phyloP scores from a whole-genome alignment of 2,329 filamentous ascomycete species.

The Rasamsonia emersonii region DNA sequence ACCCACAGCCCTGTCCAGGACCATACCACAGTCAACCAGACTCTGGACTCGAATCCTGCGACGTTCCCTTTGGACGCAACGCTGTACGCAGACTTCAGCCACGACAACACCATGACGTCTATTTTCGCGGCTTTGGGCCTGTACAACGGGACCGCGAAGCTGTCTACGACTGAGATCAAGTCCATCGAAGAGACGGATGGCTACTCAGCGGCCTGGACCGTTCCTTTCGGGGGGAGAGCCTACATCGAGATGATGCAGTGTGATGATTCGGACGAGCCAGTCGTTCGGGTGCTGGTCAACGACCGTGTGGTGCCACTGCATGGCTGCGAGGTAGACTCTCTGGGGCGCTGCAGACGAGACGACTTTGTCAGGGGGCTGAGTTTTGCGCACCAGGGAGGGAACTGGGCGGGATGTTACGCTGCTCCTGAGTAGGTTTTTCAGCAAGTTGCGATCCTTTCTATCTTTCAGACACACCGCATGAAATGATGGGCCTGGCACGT shows the following conservation, averaged over 20 bases:
- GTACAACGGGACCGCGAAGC: conserved; percentile 56
- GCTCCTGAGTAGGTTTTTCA: no score
- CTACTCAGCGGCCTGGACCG: conserved; percentile 67
- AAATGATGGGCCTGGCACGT: no score
- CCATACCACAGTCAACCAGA: conserved; percentile 66
- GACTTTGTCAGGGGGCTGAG: conserved; percentile 65
- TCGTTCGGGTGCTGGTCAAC: conserved; percentile 74
- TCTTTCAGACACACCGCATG: no score
- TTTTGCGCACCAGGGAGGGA: conserved; percentile 64
- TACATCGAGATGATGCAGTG: conserved; percentile 87
- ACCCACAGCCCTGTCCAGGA: conserved; percentile 59
- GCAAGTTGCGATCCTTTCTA: no score
- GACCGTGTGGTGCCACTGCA: conserved; percentile 67
- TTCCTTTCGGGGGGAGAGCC: conserved; percentile 71
- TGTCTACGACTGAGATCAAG: conserved; percentile 43
- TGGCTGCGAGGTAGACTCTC: conserved; percentile 59
- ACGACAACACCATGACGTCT: conserved; percentile 78
- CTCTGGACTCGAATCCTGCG: conserved; percentile 55
- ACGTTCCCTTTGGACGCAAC: conserved; percentile 65
- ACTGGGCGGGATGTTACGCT: conserved; percentile 60
- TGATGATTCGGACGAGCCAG: conserved; percentile 46
- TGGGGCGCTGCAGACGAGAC: conserved; percentile 62
- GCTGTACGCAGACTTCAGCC: conserved; percentile 83
- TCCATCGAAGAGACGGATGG: conserved; percentile 51
- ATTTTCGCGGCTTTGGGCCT: conserved; percentile 70